Base-by-base conservation (phyloP, 495 filamentous ascomycete species). In the Hypoxylon fuscum region DNA sequence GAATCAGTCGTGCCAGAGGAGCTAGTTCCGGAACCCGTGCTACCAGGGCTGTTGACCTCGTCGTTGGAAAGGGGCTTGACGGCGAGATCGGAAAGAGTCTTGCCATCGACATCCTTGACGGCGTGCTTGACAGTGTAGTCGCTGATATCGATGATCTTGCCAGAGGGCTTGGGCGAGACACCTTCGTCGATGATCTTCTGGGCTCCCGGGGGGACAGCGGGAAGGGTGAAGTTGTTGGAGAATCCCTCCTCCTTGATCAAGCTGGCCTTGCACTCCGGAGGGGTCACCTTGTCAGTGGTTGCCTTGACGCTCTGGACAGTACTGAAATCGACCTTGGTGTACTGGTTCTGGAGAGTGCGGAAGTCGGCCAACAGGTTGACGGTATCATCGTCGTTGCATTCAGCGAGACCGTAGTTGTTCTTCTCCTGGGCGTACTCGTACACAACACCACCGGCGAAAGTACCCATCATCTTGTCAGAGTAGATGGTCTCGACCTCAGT, bases 391-490 rank as follows among this genome's bases (percentile, higher is more conserved):
- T 74, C 69, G 68, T 88, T 87, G 60, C 92, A 72, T 52, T 82
- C 67, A 65, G 96, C 90, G 5, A 97, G 83, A 54, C 93, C 93
- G 69, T 85, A 97, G 68, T 93, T 77, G 50, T 81, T 82, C 2
- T 60, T 55, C 68, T 96, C 91, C 74, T 96, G 79, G 14, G 86
- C 87, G 76, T 85, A 96, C 75, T 96, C 89, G 78, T 96, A 96
- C 38, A 97, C 88, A 29, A 98, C 76, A 61, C 95, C 94, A 57
- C 94, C 94, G 20, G 89, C 90, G 76, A 97, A 87, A 31, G 87
- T 79, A 54, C 77, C 76, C 20, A 85, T 88, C 92, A 98, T 96
- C 47, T 95, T 73, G 21, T 79, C 61, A 54, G 92, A 84, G 75
- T 98, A 97, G 66, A 98, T 81, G 38, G 88, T 83, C 50, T 76